Conservation (phyloP, 495 filamentous ascomycete species). For the Parachaetomium inaequale region DNA sequence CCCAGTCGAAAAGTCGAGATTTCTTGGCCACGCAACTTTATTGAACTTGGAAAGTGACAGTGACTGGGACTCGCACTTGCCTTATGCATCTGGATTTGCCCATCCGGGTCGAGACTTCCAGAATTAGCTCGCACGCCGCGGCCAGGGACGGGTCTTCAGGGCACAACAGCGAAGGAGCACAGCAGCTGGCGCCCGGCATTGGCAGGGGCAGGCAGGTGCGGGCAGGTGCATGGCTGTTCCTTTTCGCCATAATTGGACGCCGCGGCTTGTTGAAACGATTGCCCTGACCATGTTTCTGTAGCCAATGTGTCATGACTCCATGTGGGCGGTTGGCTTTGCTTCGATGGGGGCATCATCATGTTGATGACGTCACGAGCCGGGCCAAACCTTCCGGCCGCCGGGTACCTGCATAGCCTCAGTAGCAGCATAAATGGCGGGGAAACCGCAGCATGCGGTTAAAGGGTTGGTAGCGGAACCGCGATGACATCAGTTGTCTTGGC, state of each 20-base stretch:
- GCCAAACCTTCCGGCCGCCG: not conserved
- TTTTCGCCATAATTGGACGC: not conserved
- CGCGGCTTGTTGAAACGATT: not conserved
- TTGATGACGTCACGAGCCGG: not conserved
- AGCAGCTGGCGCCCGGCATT: not conserved
- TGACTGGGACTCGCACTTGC: too few species aligned
- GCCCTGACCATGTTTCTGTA: not conserved
- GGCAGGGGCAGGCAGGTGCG: conserved; percentile 1
- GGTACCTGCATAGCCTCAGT: not conserved
- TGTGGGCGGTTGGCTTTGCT: not conserved
- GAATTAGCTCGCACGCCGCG: not conserved
- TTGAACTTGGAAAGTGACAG: not conserved
- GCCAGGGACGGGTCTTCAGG: not conserved
- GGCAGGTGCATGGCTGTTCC: too few species aligned
- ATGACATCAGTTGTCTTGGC: not conserved
- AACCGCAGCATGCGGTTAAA: too few species aligned
- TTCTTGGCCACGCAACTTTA: not conserved
- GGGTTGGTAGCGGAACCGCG: too few species aligned
- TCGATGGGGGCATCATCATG: not conserved
- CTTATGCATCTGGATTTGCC: too few species aligned
- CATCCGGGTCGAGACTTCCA: not conserved
- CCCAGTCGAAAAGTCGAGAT: not conserved
- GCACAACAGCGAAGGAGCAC: not conserved
- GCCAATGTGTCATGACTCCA: not conserved
- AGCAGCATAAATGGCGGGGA: not conserved